phyloP scores from a whole-genome alignment of 495 filamentous ascomycete species.

The Trichocladium uniseriatum region DNA sequence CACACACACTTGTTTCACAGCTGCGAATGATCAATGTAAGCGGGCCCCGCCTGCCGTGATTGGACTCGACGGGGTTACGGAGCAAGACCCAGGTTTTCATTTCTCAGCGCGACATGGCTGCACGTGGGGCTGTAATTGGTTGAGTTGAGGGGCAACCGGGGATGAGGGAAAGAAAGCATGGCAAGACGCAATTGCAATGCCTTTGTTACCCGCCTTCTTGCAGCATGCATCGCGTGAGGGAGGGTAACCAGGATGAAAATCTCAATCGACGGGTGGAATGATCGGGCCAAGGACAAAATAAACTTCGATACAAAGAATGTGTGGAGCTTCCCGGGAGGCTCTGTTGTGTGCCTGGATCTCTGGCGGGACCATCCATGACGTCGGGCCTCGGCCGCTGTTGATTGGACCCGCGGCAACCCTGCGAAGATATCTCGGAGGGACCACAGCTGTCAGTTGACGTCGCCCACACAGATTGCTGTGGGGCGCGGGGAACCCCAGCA shows the following conservation, averaged over 20 bases:
- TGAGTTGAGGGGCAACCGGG: not conserved
- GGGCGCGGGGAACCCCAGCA: slow-evolving; percentile 5
- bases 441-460: not conserved
- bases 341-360: slow-evolving; percentile 9
- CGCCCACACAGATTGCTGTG: not conserved
- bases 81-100: slow-evolving; percentile 2
- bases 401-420: slow-evolving; percentile 14
- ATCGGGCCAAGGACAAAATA: slow-evolving; percentile 7
- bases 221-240: not conserved
- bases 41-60: slow-evolving; percentile 14
- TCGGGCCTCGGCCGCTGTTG: slow-evolving; percentile 16
- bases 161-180: not conserved
- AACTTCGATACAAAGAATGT: slow-evolving; percentile 16
- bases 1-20: slow-evolving; percentile 8
- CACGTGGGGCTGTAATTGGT: slow-evolving; percentile 23
- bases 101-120: slow-evolving; percentile 7
- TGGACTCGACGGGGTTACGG: slow-evolving; percentile 5
- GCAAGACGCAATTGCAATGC: slow-evolving; percentile 11
- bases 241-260: not conserved
- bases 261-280: slow-evolving; percentile 11
- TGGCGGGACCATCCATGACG: slow-evolving; percentile 8
- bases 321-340: slow-evolving; percentile 18
- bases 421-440: slow-evolving; percentile 20
- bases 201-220: slow-evolving; percentile 20
- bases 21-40: slow-evolving; percentile 12